Base-by-base conservation (phyloP, 2,329 filamentous ascomycete genomes). In the Penicillium sp. region DNA sequence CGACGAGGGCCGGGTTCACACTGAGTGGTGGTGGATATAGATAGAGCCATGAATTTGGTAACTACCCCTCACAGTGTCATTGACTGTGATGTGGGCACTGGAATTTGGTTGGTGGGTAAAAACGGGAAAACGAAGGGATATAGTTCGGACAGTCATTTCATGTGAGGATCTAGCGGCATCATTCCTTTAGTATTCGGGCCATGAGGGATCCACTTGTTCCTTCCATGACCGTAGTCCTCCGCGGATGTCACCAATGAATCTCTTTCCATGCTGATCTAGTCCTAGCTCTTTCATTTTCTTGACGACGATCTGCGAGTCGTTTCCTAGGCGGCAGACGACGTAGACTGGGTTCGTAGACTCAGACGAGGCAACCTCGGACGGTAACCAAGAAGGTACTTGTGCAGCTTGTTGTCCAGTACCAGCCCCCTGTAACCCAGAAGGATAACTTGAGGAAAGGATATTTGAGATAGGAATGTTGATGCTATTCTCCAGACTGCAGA, bases 401-500 rank as follows among this genome's bases (percentile, higher is more conserved):
- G 34, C 11, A 41, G 21, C n/a, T 19, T 40, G 33, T 19, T 53
- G 51, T 6, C 38, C 48, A 21, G 52, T 46, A 21, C 36, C 38
- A 13, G 47, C 50, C 21, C 47, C 40, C 8, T 45, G 60, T 40
- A 25, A 15, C 16, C 23, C 39, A 50, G 13, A 21, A 45, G 36
- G 23, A 15, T 31, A n/a, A 8, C 50, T 29, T 3, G 70, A 66
- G 13, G 71, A 69, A 27, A 78, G 55, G 25, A 80, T 77, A 3
- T 61, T 68, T 2, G 76, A 77, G 10, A 80, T 75, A 3, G 78
- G 78, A 21, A 80, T 70, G 50, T 79, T 97, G 50, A 95, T 76
- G 27, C 90, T 91, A 0, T 89, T 89, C 0, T 86, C 79, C 8
- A 99, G 79, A 59, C 82, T 86, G 61, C 88, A 92, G 44, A 97